These are phyloP conservation scores for Penicillium desertorum DNA, from an alignment of 495 filamentous ascomycete species.

Conservation along the genomic window DNA sequence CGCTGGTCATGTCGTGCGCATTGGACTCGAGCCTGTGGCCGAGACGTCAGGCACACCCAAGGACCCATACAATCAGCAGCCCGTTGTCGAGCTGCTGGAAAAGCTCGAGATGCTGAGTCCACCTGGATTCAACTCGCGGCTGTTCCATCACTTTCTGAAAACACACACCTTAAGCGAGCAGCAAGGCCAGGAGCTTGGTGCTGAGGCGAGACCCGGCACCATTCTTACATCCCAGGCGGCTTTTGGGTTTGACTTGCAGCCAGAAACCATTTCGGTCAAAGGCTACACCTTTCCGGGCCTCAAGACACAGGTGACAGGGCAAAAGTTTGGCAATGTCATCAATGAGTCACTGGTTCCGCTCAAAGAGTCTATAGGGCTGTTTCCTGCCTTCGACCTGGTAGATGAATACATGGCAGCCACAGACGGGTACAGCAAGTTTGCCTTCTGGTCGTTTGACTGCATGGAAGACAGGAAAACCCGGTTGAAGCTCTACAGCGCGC, in stretches of 20 bases:
- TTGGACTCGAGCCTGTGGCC: conserved; percentile 21
- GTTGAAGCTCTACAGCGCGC: conserved; percentile 19
- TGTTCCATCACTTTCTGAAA: conserved; percentile 3
- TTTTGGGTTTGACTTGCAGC: conserved; percentile 23
- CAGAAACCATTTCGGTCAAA: conserved; percentile 14
- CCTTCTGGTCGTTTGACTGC: conserved; percentile 23
- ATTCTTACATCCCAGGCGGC: conserved; percentile 13
- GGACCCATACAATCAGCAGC: conserved; percentile 15
- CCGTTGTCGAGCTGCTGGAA: conserved; percentile 4
- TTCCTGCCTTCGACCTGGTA: conserved; percentile 6
- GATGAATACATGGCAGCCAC: conserved; percentile 12
- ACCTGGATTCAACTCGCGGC: not conserved
- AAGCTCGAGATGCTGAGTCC: not conserved
- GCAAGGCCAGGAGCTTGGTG: not conserved
- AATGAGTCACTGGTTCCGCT: too few relatives aligned
- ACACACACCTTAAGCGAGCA: conserved; percentile 5
- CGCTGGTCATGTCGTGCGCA: conserved; percentile 9
- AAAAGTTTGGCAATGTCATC: too few relatives aligned
- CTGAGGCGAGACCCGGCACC: too few relatives aligned
- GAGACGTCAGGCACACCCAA: conserved; percentile 3
- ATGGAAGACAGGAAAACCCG: too few relatives aligned
- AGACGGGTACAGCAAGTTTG: conserved; percentile 7
- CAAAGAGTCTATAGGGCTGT: too few relatives aligned
- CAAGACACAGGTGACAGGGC: too few relatives aligned
- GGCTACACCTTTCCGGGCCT: conserved; percentile 23